Conservation (phyloP, 2,329 filamentous ascomycete genomes). For the Apiospora phragmitis region DNA sequence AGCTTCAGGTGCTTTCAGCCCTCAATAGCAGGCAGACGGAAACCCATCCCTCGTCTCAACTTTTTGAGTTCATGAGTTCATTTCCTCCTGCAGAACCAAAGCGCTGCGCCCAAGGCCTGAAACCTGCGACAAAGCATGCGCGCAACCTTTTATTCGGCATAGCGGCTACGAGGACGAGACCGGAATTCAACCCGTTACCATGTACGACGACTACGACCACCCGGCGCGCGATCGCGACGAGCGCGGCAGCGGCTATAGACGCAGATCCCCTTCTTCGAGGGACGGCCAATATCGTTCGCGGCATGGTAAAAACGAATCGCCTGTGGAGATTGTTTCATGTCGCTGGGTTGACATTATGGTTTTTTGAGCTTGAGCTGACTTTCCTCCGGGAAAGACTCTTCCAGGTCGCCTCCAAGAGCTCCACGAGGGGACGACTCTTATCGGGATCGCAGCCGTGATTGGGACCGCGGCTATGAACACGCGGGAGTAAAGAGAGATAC, state of each 20-base stretch:
- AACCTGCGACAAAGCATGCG: neutral
- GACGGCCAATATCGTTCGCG: conserved; percentile 34
- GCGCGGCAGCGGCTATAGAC: conserved; percentile 25
- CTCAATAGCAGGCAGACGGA: neutral
- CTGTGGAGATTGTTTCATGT: conserved; percentile 26
- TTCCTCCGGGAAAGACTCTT: conserved; percentile 35
- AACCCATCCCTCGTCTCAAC: neutral
- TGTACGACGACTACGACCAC: conserved; percentile 35
- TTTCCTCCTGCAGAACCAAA: neutral
- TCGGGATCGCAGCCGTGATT: conserved; percentile 22
- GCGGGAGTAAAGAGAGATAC: neutral
- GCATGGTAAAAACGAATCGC: conserved; percentile 37
- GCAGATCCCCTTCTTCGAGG: conserved; percentile 30
- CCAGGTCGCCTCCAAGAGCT: conserved; percentile 32
- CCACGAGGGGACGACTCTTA: conserved; percentile 29
- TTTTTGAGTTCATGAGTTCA: neutral
- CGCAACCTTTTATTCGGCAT: neutral
- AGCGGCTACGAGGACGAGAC: neutral
- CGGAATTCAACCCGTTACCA: conserved; percentile 13
- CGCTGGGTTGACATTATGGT: conserved; percentile 16
- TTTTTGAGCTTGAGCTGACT: conserved; percentile 33
- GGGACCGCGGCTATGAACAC: conserved; percentile 10
- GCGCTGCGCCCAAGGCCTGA: neutral
- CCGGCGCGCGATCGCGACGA: conserved; percentile 29
- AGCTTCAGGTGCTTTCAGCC: neutral